Evolutionary conservation across 345 rosid species (phyloP).

Genomic region (Erucastrum elatum): DNA sequence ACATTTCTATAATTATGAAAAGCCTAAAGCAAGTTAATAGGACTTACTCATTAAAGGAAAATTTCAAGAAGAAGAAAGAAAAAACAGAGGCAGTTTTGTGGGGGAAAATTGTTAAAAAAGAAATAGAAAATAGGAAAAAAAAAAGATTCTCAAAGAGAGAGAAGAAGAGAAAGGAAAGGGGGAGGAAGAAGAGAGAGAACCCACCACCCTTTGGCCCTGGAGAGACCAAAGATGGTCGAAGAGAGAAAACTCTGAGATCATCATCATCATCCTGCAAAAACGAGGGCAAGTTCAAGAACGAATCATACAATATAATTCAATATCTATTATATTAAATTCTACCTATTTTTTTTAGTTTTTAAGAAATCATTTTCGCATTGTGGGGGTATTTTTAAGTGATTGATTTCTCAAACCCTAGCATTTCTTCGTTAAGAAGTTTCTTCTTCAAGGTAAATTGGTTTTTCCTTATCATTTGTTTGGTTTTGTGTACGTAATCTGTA

Average conservation of each 20-base stretch:
- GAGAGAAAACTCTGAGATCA: constrained; percentile 78
- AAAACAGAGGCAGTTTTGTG: constrained; percentile 33
- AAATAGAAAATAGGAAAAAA: constrained; percentile 7
- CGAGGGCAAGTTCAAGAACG: constrained; percentile 52
- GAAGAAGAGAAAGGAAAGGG: constrained; percentile 21
- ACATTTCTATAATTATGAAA: constrained; percentile 34
- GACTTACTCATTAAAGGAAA: constrained; percentile 14
- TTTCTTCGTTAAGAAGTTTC: constrained; percentile 23
- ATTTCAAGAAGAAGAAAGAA: constrained; percentile 5
- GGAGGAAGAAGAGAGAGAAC: constrained; percentile 32
- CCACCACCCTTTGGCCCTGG: constrained; percentile 43
- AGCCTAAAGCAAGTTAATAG: constrained; percentile 35
- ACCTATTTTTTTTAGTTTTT: neutral
- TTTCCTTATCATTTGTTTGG: neutral
- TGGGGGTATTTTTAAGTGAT: constrained; percentile 43
- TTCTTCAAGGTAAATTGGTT: constrained; percentile 19
- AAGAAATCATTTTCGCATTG: constrained; percentile 10
- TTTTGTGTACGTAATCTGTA: neutral
- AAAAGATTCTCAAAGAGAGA: constrained; percentile 23
- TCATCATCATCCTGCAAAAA: constrained; percentile 36
- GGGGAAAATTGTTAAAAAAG: constrained; percentile 31
- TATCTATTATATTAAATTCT: neutral
- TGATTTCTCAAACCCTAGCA: constrained; percentile 42
- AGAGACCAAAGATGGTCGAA: constrained; percentile 58
- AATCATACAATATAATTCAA: neutral